Conservation (phyloP, 2,329 filamentous ascomycete genomes). For the Stachybotrys elegans region DNA sequence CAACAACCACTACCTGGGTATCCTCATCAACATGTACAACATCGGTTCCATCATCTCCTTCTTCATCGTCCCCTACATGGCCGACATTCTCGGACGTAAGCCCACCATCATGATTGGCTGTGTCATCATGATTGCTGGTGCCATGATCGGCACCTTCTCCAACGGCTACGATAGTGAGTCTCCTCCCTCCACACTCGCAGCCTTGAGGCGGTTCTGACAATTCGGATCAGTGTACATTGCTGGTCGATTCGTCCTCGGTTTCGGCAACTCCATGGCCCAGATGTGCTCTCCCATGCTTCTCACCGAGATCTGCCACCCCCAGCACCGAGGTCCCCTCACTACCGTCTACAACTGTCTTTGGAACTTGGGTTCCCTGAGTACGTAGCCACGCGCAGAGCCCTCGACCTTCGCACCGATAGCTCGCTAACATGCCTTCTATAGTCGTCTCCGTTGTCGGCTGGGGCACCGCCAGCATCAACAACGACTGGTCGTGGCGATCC, state of each 20-base stretch:
- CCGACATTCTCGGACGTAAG: constrained; percentile 38
- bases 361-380: constrained; percentile 51
- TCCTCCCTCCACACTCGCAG: neutral
- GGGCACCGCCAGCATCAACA: constrained; percentile 52
- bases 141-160: constrained; percentile 35
- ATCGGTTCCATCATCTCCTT: constrained; percentile 43
- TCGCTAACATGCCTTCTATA: constrained; percentile 4
- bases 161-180: constrained; percentile 37
- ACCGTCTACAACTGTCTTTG: constrained; percentile 65
- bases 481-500: constrained; percentile 63
- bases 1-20: constrained; percentile 38
- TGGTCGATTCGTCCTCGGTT: constrained; percentile 46
- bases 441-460: constrained; percentile 59
- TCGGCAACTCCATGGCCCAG: constrained; percentile 61
- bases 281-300: constrained; percentile 60
- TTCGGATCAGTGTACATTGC: constrained; percentile 28
- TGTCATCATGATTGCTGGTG: constrained; percentile 40
- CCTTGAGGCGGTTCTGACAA: neutral
- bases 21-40: constrained; percentile 48
- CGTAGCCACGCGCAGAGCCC: neutral
- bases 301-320: constrained; percentile 63
- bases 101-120: constrained; percentile 38
- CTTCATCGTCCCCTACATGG: constrained; percentile 41
- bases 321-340: constrained; percentile 61
- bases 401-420: neutral